Evolutionary conservation across 768 basidiomycete species (phyloP), one percentile per base, ranked within the genome.

Genomic region (Leucocoprinus leucothites): DNA sequence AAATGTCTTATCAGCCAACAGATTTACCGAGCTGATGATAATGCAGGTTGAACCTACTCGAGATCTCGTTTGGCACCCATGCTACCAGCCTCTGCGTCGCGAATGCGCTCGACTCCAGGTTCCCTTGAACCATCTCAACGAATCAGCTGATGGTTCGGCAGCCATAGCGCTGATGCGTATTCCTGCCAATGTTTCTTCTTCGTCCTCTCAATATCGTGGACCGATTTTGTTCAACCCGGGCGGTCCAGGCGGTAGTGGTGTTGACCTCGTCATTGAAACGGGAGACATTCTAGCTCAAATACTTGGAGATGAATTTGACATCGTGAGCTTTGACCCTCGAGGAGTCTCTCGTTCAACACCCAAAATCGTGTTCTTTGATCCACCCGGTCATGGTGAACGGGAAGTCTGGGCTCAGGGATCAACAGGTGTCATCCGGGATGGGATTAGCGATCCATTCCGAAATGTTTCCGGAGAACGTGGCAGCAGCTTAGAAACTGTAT

Each of bases 201-300:
- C 65, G 5, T 31, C 45, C 11, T 42, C 53, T 16, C 53, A 24
- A 25, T 79, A 78, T 56, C 71, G 70, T 22, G 79, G 79, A 0
- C 77, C 77, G 1, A 64, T 79, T 11, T 61, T 79, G 2, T 67
- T 76, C 59, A 79, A 79, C 50, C 78, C 77, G 1, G 76, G 78
- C n/a, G 78, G 79, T 0, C 79, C 78, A 1, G 79, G 78, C 7
- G 74, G 71, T 2, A 74, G 74, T 54, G 77, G 79, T 3, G 70
- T 78, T 5, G 61, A 64, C 3, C 21, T 70, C 0, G 57, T 73
- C 21, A 24, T 60, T 3, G n/a, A 14, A 3, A 2, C 36, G 0
- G 77, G 70, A 1, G 54, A 61, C 9, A 28, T 50, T 1, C 48
- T 79, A 9, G 61, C 65, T 8, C 31, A 51, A 1, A 59, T 75